Evolutionary conservation across 1,284 basidiomycete genomes (phyloP).

Genomic region (Tylopilus sp.): DNA sequence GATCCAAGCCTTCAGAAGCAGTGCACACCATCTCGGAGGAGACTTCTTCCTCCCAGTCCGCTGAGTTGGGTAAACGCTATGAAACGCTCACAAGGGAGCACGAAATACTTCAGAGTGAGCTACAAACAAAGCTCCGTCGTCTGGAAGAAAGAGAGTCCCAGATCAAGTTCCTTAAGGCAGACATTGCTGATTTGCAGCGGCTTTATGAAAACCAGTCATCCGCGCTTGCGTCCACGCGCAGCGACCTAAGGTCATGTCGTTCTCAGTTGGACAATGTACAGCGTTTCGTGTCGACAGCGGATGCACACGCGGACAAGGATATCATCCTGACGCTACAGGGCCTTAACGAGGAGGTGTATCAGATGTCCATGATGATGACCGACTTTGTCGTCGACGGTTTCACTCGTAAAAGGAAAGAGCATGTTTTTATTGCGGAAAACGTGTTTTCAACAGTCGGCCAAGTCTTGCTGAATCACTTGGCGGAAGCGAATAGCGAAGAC

Average conservation of each 20-base stretch:
- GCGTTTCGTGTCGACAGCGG: not conserved
- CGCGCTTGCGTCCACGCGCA: not conserved
- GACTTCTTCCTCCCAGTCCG: too few relatives aligned
- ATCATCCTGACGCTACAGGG: not conserved
- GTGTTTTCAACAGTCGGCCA: not conserved
- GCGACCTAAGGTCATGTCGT: not conserved
- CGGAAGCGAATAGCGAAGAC: not conserved
- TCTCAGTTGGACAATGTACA: conserved; percentile 1
- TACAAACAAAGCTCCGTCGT: not conserved
- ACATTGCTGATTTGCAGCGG: not conserved
- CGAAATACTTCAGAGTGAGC: not conserved
- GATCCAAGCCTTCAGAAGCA: not conserved
- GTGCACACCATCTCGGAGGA: not conserved
- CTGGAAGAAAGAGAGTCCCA: not conserved
- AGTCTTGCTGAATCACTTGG: not conserved
- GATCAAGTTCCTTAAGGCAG: not conserved
- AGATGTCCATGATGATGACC: not conserved
- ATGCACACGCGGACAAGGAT: not conserved
- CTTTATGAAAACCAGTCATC: not conserved
- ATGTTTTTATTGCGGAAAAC: not conserved
- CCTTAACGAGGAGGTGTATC: conserved; percentile 1
- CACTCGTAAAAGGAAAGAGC: not conserved
- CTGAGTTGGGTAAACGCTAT: not conserved
- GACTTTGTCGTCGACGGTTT: not conserved
- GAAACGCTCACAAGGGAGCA: not conserved